These are phyloP conservation scores for Centaurea solstitialis DNA, from an alignment of 129 eudicot genomes.

Conservation along the genomic window DNA sequence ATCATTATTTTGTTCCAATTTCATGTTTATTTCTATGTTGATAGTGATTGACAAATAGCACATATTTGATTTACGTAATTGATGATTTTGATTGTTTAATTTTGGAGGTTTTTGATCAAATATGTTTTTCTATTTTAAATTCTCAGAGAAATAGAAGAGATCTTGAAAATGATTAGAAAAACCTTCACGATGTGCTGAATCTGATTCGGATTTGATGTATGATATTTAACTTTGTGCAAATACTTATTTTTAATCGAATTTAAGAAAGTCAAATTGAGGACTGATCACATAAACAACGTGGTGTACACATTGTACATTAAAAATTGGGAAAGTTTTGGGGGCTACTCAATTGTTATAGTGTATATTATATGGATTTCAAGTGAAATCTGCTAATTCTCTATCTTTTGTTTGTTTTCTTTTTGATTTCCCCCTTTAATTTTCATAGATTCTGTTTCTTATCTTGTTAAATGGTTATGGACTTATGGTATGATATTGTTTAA, in stretches of 20 bases:
- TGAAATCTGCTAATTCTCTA: too few species aligned
- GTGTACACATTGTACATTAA: background rate
- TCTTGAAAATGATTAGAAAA: background rate
- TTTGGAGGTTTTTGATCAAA: background rate
- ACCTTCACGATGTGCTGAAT: background rate
- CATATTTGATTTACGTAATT: background rate
- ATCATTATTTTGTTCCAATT: background rate
- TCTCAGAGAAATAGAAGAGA: background rate
- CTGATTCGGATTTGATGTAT: background rate
- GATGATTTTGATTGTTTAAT: background rate
- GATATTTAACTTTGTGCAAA: background rate
- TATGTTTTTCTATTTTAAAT: background rate
- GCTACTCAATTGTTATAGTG: background rate
- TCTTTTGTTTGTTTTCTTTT: background rate
- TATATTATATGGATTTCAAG: background rate
- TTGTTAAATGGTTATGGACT: background rate
- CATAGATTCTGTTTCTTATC: background rate
- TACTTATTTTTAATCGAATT: background rate
- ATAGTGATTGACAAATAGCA: background rate
- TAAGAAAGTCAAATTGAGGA: slow-evolving; percentile 1
- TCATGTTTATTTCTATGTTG: background rate
- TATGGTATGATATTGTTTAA: background rate
- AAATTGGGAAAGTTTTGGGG: background rate
- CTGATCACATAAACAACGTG: background rate
- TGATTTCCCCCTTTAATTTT: background rate